These are phyloP conservation scores for Parmelia sp. DNA, from an alignment of 495 filamentous ascomycete genomes.

Conservation along the genomic window DNA sequence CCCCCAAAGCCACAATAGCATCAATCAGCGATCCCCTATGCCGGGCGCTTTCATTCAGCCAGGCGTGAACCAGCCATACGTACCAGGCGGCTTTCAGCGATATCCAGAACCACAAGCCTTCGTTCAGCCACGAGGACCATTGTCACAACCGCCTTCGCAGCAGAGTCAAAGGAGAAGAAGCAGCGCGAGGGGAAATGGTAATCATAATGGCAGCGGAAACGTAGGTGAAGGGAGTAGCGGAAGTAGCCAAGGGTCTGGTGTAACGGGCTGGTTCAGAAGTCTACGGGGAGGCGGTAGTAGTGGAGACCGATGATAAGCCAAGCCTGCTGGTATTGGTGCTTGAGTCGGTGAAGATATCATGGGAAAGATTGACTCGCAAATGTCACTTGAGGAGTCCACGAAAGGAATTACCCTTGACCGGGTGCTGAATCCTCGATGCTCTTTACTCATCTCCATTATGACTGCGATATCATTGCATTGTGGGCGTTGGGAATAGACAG, in stretches of 20 bases:
- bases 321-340: not conserved
- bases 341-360: not conserved
- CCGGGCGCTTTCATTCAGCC: conserved; percentile 21
- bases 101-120: conserved; percentile 21
- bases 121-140: conserved; percentile 9
- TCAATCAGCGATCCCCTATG: conserved; percentile 11
- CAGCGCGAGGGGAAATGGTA: conserved; percentile 12
- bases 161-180: conserved; percentile 11
- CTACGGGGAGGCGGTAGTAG: conserved; percentile 12
- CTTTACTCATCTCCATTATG: not conserved
- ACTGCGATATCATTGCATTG: conserved; percentile 7
- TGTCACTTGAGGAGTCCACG: not conserved
- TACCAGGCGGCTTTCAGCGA: conserved; percentile 19
- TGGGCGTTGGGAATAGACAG: conserved; percentile 12
- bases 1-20: not conserved
- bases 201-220: conserved; percentile 12
- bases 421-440: not conserved
- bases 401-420: not conserved
- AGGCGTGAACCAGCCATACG: conserved; percentile 23
- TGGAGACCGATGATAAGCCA: conserved; percentile 12
- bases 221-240: conserved; percentile 22
- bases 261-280: conserved; percentile 24
- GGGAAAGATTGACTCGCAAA: not conserved
- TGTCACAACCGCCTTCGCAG: conserved; percentile 11
- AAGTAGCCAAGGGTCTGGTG: conserved; percentile 13